phyloP scores from a whole-genome alignment of 768 basidiomycete species.

The Hortiboletus campestris region DNA sequence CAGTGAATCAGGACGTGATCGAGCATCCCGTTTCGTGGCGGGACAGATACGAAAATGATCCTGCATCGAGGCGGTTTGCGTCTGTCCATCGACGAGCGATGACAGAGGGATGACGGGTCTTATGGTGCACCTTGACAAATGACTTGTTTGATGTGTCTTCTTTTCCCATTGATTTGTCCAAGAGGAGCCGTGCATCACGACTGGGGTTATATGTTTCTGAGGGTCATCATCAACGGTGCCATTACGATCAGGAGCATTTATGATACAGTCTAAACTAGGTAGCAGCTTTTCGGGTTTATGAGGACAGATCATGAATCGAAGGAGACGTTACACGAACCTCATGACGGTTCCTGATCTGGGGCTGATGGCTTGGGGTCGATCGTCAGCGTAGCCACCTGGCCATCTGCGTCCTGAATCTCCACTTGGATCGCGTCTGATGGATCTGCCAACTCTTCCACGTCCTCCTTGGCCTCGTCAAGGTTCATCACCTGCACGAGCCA shows the following conservation, averaged over 20 bases:
- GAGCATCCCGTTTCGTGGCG: slow-evolving; percentile 15
- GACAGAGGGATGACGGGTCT: background rate
- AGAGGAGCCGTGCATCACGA: too few species aligned
- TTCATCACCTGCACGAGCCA: slow-evolving; percentile 84
- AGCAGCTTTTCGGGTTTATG: too few species aligned
- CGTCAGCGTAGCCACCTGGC: slow-evolving; percentile 63
- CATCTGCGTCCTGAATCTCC: slow-evolving; percentile 71
- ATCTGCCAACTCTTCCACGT: slow-evolving; percentile 17
- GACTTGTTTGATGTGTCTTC: background rate
- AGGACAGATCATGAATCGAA: too few species aligned
- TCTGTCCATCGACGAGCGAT: slow-evolving; percentile 7
- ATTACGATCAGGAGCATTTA: too few species aligned
- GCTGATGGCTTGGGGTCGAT: slow-evolving; percentile 25
- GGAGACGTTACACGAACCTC: too few species aligned
- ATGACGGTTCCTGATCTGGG: background rate
- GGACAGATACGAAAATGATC: slow-evolving; percentile 23
- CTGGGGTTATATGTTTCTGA: too few species aligned
- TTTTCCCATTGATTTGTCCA: slow-evolving; percentile 12
- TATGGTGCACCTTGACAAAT: background rate
- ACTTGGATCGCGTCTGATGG: slow-evolving; percentile 53
- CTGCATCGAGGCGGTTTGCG: slow-evolving; percentile 12
- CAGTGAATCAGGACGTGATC: too few species aligned
- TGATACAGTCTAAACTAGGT: background rate
- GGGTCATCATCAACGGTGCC: too few species aligned
- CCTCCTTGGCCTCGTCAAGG: slow-evolving; percentile 50